Evolutionary conservation across 768 basidiomycete genomes (phyloP).

Genomic region (Daedalea quercina): DNA sequence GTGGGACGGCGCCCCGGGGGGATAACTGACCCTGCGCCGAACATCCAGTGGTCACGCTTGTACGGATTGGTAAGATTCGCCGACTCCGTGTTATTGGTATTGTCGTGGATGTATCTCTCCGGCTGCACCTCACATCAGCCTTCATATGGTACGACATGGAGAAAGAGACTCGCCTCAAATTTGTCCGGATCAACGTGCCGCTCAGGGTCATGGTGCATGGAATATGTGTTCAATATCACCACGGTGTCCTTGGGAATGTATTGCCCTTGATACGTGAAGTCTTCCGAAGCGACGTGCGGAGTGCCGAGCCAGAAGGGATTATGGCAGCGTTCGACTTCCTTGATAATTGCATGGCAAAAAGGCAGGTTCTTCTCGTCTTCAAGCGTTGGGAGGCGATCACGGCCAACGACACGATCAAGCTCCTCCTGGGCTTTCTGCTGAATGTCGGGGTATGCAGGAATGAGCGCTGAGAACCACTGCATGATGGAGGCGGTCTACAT

Average conservation of each 20-base stretch:
- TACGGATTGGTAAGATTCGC: slow-evolving; percentile 34
- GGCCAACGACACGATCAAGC: slow-evolving; percentile 35
- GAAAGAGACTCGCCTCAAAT: slow-evolving; percentile 12
- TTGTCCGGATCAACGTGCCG: slow-evolving; percentile 29
- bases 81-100: slow-evolving; percentile 33
- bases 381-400: slow-evolving; percentile 31
- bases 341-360: slow-evolving; percentile 32
- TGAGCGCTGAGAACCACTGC: slow-evolving; percentile 34
- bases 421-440: slow-evolving; percentile 35
- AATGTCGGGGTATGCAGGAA: slow-evolving; percentile 32
- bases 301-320: slow-evolving; percentile 24
- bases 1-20: background rate
- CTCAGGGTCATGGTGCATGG: slow-evolving; percentile 22
- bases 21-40: slow-evolving; percentile 37
- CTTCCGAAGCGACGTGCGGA: slow-evolving; percentile 23
- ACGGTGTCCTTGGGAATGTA: slow-evolving; percentile 24
- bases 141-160: background rate
- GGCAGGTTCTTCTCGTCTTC: slow-evolving; percentile 34
- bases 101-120: slow-evolving; percentile 38
- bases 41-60: slow-evolving; percentile 46
- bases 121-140: slow-evolving; percentile 31
- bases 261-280: slow-evolving; percentile 24
- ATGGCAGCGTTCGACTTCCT: slow-evolving; percentile 25
- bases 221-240: slow-evolving; percentile 22
- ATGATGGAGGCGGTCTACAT: slow-evolving; percentile 33